Evolutionary conservation across 192 early-diverging fungal species (phyloP).

Genomic region (Entophlyctis luteolus): DNA sequence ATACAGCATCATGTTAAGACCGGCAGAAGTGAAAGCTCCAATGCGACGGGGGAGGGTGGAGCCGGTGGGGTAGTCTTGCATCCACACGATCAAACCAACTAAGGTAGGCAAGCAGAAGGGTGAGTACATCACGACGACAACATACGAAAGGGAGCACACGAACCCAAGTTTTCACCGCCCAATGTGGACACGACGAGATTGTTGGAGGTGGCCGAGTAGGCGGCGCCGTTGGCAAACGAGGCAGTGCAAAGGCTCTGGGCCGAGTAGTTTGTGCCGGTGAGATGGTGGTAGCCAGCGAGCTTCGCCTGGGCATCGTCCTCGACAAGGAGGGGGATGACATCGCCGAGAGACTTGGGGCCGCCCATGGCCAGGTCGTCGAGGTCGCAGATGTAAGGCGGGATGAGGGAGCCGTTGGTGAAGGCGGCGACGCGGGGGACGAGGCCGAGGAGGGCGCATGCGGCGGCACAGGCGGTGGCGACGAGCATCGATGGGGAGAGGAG

Average conservation of each 20-base stretch:
- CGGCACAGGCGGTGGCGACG: too few relatives aligned
- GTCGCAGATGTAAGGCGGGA: conserved; percentile 28
- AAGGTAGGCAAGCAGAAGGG: neutral
- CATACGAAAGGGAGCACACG: neutral
- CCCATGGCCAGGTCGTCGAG: conserved; percentile 15
- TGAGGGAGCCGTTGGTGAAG: conserved; percentile 28
- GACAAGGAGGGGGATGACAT: conserved; percentile 19
- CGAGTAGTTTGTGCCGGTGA: neutral
- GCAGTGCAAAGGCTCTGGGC: conserved; percentile 26
- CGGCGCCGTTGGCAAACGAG: neutral
- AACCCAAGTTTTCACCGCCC: neutral
- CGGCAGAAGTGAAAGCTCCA: conserved; percentile 8
- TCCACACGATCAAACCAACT: conserved; percentile 30
- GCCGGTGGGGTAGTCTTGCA: conserved; percentile 4
- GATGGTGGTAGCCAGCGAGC: conserved; percentile 13
- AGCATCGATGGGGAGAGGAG: too few relatives aligned
- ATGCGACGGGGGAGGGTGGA: neutral
- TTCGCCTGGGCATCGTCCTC: conserved; percentile 17
- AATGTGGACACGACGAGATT: neutral
- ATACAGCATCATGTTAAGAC: conserved; percentile 25
- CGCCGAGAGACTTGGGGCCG: conserved; percentile 17
- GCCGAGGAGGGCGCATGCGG: too few relatives aligned
- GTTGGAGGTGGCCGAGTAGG: neutral
- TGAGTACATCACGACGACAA: too few relatives aligned
- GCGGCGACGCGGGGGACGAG: neutral